These are phyloP conservation scores for Chrysosphaeria jannelii DNA, from an alignment of 2,329 filamentous ascomycete genomes.

Conservation along the genomic window DNA sequence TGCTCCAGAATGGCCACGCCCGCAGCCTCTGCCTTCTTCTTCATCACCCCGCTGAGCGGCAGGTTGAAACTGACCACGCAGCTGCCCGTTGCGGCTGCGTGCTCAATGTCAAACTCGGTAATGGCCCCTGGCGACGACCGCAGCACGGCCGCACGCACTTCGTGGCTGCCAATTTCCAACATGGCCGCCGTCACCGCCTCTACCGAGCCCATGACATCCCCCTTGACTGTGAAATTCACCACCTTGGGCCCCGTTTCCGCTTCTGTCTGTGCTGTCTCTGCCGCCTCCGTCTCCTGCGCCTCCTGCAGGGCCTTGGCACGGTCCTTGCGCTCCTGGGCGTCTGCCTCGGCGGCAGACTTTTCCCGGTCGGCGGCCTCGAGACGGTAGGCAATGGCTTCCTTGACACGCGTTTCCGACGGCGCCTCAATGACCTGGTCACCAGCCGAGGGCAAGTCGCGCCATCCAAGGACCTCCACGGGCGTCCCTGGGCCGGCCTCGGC, in stretches of 20 bases:
- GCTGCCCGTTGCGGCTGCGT: conserved; percentile 47
- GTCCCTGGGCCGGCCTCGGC: conserved; percentile 55
- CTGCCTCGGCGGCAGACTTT: conserved; percentile 54
- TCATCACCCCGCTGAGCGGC: conserved; percentile 32
- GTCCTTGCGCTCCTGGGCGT: conserved; percentile 33
- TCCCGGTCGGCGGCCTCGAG: conserved; percentile 38
- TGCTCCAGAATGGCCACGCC: conserved; percentile 58
- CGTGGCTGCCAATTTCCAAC: conserved; percentile 51
- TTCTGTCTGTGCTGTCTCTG: conserved; percentile 8
- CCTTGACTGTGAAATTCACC: conserved; percentile 68
- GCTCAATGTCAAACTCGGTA: conserved; percentile 65
- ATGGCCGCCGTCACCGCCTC: conserved; percentile 66
- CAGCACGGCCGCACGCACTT: conserved; percentile 50
- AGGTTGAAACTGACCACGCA: conserved; percentile 72
- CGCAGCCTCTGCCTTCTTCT: conserved; percentile 33
- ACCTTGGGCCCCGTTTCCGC: conserved; percentile 14
- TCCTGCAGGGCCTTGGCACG: conserved; percentile 18
- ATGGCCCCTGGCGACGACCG: conserved; percentile 50
- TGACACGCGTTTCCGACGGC: conserved; percentile 45
- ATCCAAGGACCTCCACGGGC: conserved; percentile 82
- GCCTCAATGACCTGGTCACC: conserved; percentile 75
- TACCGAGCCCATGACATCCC: conserved; percentile 75
- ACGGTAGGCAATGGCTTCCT: conserved; percentile 48
- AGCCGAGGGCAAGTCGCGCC: conserved; percentile 54
- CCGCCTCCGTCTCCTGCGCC: conserved; percentile 12